Percentiles rank a stretch among this genome's conserved stretches.
Conservation (phyloP, 139 green algal species). For the Micractinium conductrix region DNA sequence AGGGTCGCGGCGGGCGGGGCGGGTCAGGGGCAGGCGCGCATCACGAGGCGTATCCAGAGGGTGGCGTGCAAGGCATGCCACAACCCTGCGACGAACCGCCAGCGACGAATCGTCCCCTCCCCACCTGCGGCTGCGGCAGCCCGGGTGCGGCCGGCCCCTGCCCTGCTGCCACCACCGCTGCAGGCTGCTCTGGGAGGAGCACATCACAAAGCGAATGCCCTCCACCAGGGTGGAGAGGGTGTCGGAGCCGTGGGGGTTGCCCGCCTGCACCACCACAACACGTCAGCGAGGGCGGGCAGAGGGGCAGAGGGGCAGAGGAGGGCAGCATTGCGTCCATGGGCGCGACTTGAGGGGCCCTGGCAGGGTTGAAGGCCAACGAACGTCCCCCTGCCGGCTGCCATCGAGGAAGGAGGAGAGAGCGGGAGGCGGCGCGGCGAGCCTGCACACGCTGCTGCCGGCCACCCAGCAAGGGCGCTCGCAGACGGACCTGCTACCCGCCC, state of each 20-base stretch:
- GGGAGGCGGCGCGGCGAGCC: no score
- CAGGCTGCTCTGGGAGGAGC: slow-evolving; percentile 42
- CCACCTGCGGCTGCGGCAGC: slow-evolving; percentile 19
- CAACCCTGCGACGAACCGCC: no score
- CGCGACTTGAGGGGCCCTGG: no score
- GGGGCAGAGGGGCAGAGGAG: not conserved
- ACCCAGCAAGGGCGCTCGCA: no score
- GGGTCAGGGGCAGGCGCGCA: not conserved
- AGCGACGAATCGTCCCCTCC: not conserved
- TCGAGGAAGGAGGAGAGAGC: no score
- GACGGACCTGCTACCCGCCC: no score
- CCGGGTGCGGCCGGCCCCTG: slow-evolving; percentile 26
- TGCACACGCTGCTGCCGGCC: no score
- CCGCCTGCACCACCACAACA: no score
- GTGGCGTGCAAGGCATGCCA: not conserved
- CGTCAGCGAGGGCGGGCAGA: not conserved
- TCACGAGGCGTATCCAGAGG: not conserved
- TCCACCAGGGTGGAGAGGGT: slow-evolving; percentile 72
- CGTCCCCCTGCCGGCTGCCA: no score
- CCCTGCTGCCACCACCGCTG: slow-evolving; percentile 47
- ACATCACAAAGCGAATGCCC: slow-evolving; percentile 70
- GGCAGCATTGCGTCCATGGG: not conserved
- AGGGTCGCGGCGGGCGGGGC: not conserved
- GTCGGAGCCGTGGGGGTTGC: slow-evolving; percentile 49
- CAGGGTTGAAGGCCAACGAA: no score